These are phyloP conservation scores for Fusarium sp. DNA, from an alignment of 2,329 filamentous ascomycete species.

Conservation along the genomic window DNA sequence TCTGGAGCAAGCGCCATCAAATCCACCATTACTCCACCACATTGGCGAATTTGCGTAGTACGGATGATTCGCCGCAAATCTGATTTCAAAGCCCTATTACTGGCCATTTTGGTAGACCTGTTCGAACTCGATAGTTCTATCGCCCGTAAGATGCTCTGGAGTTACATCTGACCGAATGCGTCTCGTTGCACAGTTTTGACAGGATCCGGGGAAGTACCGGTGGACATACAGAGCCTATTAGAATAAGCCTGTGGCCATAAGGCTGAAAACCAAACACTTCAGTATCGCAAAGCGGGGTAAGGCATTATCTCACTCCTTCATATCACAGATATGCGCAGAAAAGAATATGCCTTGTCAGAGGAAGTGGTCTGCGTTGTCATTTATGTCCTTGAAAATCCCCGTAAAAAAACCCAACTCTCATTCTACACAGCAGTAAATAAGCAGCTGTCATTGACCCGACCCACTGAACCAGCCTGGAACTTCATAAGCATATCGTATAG, in stretches of 20 bases:
- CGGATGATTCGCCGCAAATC: too few species aligned
- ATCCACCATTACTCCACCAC: background rate
- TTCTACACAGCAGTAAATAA: fast-evolving
- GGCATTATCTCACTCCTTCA: background rate
- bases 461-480: background rate
- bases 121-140: too few species aligned
- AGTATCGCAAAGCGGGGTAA: background rate
- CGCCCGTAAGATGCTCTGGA: too few species aligned
- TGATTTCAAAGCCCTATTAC: too few species aligned
- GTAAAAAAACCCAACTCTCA: background rate
- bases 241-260: too few species aligned
- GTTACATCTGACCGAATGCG: background rate
- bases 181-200: too few species aligned
- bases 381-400: fast-evolving
- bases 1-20: background rate
- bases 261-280: fast-evolving
- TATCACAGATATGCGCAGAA: background rate
- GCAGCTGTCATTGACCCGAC: fast-evolving
- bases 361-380: fast-evolving
- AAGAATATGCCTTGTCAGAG: fast-evolving
- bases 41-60: too few species aligned
- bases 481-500: too few species aligned
- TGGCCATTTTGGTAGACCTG: too few species aligned
- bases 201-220: background rate
- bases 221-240: background rate